These are phyloP conservation scores for Ananas comosus DNA, from an alignment of 176 grass and related monocot genomes.

Conservation along the genomic window DNA sequence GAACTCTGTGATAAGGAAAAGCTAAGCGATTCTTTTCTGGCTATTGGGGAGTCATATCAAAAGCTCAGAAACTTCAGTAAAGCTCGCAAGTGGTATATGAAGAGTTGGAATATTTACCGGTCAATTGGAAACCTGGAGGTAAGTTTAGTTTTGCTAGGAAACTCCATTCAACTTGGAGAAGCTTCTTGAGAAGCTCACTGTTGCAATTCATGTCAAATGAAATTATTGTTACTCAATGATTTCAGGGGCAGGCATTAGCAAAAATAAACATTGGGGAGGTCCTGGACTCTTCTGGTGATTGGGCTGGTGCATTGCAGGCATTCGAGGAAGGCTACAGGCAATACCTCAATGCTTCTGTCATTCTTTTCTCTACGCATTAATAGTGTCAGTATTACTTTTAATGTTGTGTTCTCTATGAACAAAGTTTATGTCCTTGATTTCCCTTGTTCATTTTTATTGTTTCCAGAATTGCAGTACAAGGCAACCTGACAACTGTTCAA, in stretches of 20 bases:
- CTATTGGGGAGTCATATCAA: constrained; percentile 73
- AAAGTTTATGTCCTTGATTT: background rate
- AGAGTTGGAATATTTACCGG: constrained; percentile 62
- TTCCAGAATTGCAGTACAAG: constrained; percentile 80
- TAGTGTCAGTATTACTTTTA: too few relatives aligned
- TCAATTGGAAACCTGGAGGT: constrained; percentile 78
- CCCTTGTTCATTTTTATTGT: constrained; percentile 19
- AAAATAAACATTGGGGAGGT: constrained; percentile 92
- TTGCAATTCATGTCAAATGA: background rate
- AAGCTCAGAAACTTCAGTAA: constrained; percentile 83
- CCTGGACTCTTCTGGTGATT: constrained; percentile 72
- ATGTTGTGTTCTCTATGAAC: too few relatives aligned
- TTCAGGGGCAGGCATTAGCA: constrained; percentile 87
- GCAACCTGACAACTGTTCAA: constrained; percentile 40
- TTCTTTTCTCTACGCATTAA: too few relatives aligned
- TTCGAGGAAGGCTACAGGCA: constrained; percentile 94
- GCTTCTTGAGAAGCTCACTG: background rate
- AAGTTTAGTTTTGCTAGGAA: constrained; percentile 10
- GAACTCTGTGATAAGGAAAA: constrained; percentile 75
- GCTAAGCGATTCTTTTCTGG: constrained; percentile 56
- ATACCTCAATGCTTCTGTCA: constrained; percentile 16
- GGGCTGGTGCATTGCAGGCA: constrained; percentile 64
- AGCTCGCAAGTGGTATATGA: constrained; percentile 87
- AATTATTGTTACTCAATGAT: constrained; percentile 6
- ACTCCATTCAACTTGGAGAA: background rate